phyloP scores from a whole-genome alignment of 2,329 filamentous ascomycete genomes.

The Pseudogymnoascus sp. region DNA sequence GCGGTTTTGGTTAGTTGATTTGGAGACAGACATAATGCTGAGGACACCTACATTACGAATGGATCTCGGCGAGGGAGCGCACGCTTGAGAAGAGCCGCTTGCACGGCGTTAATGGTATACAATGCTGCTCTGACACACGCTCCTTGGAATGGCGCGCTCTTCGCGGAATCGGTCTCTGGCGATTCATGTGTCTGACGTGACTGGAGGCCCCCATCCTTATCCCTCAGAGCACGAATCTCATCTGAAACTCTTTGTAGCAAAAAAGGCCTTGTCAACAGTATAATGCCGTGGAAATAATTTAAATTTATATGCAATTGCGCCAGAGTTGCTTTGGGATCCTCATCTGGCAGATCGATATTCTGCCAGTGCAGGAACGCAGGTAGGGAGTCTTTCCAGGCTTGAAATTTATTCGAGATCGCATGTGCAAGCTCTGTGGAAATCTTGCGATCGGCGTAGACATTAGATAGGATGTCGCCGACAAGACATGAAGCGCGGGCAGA shows the following conservation, averaged over 20 bases:
- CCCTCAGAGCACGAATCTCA: background rate
- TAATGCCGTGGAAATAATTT: constrained; percentile 54
- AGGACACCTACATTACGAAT: constrained; percentile 52
- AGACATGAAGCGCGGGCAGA: no score
- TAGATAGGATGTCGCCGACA: no score
- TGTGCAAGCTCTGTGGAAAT: no score
- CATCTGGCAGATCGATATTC: constrained; percentile 36
- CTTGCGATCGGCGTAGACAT: no score
- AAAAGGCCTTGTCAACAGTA: constrained; percentile 58
- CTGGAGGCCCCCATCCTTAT: no score
- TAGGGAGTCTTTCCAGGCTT: constrained; percentile 43
- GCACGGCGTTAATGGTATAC: constrained; percentile 42
- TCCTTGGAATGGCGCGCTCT: no score
- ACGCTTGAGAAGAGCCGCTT: constrained; percentile 36
- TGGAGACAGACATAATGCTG: no score
- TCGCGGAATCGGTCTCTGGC: constrained; percentile 36
- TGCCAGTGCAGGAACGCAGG: constrained; percentile 44
- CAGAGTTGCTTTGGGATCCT: constrained; percentile 43
- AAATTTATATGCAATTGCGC: constrained; percentile 57
- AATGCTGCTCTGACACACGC: constrained; percentile 45
- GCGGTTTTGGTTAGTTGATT: no score
- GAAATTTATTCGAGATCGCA: constrained; percentile 48
- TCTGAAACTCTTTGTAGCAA: constrained; percentile 35
- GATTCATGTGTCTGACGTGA: no score
- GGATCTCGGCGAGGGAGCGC: constrained; percentile 47